Percentiles rank a stretch among this genome's conserved stretches.
Conservation (phyloP, 2,329 filamentous ascomycete species). For the Neoarthrinium moseri region DNA sequence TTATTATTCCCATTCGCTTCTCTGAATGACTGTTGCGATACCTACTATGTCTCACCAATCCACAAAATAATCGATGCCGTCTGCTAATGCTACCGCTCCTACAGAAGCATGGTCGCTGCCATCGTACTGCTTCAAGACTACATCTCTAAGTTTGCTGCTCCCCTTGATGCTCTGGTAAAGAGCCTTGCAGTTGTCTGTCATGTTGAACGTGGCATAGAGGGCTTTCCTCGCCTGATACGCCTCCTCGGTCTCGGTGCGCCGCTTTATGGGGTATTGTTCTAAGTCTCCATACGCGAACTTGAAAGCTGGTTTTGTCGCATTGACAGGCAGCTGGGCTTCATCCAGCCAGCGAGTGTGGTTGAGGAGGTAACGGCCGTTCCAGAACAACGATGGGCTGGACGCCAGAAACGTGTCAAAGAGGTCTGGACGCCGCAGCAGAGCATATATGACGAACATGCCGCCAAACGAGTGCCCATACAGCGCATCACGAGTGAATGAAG, state of each 20-base stretch:
- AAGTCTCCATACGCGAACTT: constrained; percentile 1
- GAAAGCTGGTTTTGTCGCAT: neutral
- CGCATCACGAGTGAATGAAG: neutral
- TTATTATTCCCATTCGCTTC: too few relatives aligned
- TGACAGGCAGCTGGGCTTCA: neutral
- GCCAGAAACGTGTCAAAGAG: constrained; percentile 3
- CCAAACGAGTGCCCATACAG: constrained; percentile 6
- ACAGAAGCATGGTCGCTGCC: constrained; percentile 5
- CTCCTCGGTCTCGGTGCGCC: neutral
- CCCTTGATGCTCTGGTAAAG: constrained; percentile 1
- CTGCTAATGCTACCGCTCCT: constrained; percentile 1
- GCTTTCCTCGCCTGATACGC: constrained; percentile 1
- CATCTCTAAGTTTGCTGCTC: constrained; percentile 1
- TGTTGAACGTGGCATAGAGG: constrained; percentile 12
- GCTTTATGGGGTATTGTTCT: neutral
- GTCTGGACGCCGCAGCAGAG: constrained; percentile 1
- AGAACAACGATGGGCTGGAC: neutral
- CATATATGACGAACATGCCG: neutral
- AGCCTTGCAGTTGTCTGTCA: constrained; percentile 18
- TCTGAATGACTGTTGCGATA: too few relatives aligned
- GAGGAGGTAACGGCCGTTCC: constrained; percentile 3
- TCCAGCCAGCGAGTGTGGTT: neutral
- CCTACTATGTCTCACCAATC: too few relatives aligned
- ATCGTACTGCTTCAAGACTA: neutral
- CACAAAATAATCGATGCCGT: constrained; percentile 2